Evolutionary conservation across 805 yeast genomes (phyloP), one percentile per base, ranked within the genome.

Genomic region (Wickerhamomyces subpelliculosus): DNA sequence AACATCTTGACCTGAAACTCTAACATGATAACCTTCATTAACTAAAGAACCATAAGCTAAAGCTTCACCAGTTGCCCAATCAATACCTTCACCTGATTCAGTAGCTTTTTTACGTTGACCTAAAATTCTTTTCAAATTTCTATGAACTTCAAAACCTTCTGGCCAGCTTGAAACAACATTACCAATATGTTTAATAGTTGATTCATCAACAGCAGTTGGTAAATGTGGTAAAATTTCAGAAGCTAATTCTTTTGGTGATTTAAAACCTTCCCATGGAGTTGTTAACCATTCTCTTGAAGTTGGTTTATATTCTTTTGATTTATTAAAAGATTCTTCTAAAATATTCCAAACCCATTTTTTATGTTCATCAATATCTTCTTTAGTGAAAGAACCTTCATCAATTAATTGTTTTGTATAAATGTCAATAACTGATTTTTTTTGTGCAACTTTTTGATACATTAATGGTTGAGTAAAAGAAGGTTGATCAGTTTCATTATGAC

Each of bases 41-140:
- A 81, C 82, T 51, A 93, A 73, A 36, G 97, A 78, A 58, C 97
- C 99, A 56, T 82, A 90, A 16, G 98, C 98, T 54, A 93, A 78
- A 34, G 97, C 97, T 72, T 93, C 99, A 77, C 96, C 99, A 42
- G 99, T 93, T 34, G 98, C 83, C 98, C 97, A 93, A 66, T 93
- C 99, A 49, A 93, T 87, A 58, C 90, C 94, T 65, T 84, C 87
- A 58, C 98, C 98, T 16, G 78, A 62, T 51, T 86, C 93, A 42
- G 81, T 74, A 33, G 95, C 64, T 72, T 93, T 93, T 65, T 83
- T 75, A 71, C 98, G 85, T 56, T 78, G 74, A 58, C 74, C 78
- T 64, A 93, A 73, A 56, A 93, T 93, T 74, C 99, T 86, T 76
- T 89, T 87, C 68, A 93, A 74, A 73, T 93, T 93, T 65, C 86